Evolutionary conservation across 2,329 filamentous ascomycete species (phyloP).

Genomic region (Curvularia lunata): DNA sequence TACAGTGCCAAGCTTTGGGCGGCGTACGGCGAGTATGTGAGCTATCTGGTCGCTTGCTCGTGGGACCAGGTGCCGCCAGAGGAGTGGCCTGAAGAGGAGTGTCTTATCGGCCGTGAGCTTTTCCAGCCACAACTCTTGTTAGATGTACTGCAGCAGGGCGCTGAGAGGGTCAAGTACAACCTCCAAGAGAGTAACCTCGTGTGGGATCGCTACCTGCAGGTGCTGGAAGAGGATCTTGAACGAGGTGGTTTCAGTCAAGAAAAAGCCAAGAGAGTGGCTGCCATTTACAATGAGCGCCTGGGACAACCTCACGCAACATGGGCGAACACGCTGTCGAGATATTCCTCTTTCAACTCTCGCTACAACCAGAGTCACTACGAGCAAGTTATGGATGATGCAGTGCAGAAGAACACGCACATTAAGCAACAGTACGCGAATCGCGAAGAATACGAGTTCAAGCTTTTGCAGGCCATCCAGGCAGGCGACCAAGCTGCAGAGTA

Average conservation of each 20-base stretch:
- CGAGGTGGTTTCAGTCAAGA: constrained; percentile 59
- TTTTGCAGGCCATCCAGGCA: constrained; percentile 64
- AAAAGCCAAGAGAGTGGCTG: constrained; percentile 68
- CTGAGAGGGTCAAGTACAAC: constrained; percentile 74
- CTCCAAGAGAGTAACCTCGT: constrained; percentile 77
- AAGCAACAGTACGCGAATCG: constrained; percentile 69
- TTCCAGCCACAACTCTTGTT: constrained; percentile 73
- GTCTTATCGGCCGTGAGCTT: constrained; percentile 70
- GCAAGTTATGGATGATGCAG: constrained; percentile 72
- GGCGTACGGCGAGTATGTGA: constrained; percentile 79
- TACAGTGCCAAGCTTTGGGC: constrained; percentile 77
- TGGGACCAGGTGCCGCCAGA: constrained; percentile 59
- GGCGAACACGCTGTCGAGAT: constrained; percentile 75
- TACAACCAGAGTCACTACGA: constrained; percentile 77
- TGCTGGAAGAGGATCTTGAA: constrained; percentile 72
- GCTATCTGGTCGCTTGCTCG: constrained; percentile 70
- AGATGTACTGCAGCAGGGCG: constrained; percentile 73
- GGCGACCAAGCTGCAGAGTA: constrained; percentile 65
- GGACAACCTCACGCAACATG: constrained; percentile 75
- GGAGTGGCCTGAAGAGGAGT: constrained; percentile 69
- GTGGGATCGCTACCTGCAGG: constrained; percentile 79
- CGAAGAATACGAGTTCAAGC: constrained; percentile 70
- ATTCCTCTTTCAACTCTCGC: constrained; percentile 75
- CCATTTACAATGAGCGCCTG: constrained; percentile 73
- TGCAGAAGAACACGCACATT: constrained; percentile 66